Evolutionary conservation across 768 basidiomycete genomes (phyloP), one percentile per base, ranked within the genome.

Genomic region (Auriscalpium vulgare): DNA sequence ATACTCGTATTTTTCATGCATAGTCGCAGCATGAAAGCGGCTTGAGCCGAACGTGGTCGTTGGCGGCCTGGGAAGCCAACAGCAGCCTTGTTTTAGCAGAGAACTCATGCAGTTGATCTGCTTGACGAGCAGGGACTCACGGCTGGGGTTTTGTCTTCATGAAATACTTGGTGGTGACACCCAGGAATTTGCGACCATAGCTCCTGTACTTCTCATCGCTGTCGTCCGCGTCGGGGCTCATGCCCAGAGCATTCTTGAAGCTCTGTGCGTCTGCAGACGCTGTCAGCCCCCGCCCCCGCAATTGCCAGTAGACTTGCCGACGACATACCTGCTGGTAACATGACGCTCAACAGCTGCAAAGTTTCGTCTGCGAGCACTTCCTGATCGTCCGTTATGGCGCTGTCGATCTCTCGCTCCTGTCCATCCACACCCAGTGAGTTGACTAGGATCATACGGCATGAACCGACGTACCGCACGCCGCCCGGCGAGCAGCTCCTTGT

Each of bases 281-380:
- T 34, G 17, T 3, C 37, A 51, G 50, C 56, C 51, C 23, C 52
- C 53, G 50, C 56, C 51, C 23, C 52, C 53, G 8, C 40, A 10
- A 50, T 37, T 21, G n/a, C 2, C 19, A 14, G 38, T 19, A 38
- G 44, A 14, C 6, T 14, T 7, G 29, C 35, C 2, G 9, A 7
- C 3, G 36, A 43, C 56, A 4, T 54, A 76, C 80, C 80, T 63
- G 65, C 60, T 1, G 79, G 79, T 51, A 73, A 69, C 10, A 67
- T 68, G 6, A 63, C 59, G 55, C 76, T 76, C 8, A 80, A 56
- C 21, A 62, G 62, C 60, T 74, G 63, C 43, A 80, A 54, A 11
- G 65, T 66, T 36, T 67, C 67, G 56, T 76, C 71, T 9, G 67
- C 4, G 13, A 67, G 21, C 75, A 66, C 36, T 75, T 53, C 70